A percentile compares a stretch with the other conserved stretches of the same genome.
Evolutionary conservation across 495 filamentous ascomycete genomes (phyloP).

Genomic region (Hypoxylon fragiforme): DNA sequence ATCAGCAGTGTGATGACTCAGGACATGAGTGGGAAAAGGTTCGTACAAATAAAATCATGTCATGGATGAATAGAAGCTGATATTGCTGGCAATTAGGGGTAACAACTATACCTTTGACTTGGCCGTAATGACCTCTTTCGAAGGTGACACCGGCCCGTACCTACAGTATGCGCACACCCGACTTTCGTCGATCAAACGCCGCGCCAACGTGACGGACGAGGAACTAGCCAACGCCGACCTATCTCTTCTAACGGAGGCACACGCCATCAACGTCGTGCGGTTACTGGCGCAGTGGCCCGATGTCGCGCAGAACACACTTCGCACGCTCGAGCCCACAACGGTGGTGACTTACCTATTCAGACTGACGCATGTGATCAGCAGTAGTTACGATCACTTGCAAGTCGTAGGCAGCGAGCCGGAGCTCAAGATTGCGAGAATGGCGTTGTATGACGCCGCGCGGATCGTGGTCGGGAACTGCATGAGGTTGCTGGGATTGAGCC

Average conservation of each 20-base stretch:
- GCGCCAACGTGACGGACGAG: conserved; percentile 53
- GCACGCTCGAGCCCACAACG: conserved; percentile 66
- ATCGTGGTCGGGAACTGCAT: conserved; percentile 84
- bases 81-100: conserved; percentile 43
- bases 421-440: conserved; percentile 76
- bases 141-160: conserved; percentile 71
- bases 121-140: conserved; percentile 68
- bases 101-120: conserved; percentile 68
- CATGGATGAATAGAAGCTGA: background rate
- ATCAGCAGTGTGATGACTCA: conserved; percentile 67
- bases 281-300: conserved; percentile 67
- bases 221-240: conserved; percentile 61
- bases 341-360: conserved; percentile 83
- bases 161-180: conserved; percentile 71
- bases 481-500: conserved; percentile 76
- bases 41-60: conserved; percentile 11
- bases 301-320: conserved; percentile 63
- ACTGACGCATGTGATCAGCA: conserved; percentile 84
- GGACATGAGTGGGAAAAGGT: conserved; percentile 68
- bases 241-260: conserved; percentile 59
- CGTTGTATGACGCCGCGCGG: conserved; percentile 77
- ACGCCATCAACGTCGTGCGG: conserved; percentile 63
- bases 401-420: conserved; percentile 74
- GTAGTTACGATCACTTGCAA: conserved; percentile 78
- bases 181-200: conserved; percentile 63